Base-by-base conservation (phyloP, 208 protist species). In the Strigomonas culicis region DNA sequence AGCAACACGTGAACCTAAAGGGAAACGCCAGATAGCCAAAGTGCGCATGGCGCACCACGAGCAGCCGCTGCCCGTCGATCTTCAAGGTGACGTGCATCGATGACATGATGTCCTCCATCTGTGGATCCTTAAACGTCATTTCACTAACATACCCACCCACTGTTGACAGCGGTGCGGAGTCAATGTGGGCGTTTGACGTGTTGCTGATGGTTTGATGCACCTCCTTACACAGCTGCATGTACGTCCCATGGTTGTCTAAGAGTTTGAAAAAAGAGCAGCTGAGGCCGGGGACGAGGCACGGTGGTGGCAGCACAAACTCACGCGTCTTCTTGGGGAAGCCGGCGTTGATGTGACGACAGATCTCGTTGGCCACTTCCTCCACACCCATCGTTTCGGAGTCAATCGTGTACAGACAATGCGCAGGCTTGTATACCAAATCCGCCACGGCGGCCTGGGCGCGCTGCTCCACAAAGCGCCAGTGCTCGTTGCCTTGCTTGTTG, bases 21-120 rank as follows among this genome's bases (percentile, higher is more conserved):
- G 90, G 90, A 52, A 96, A 86, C 25, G 84, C 86, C 31, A 96
- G 72, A 43, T 82, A 86, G 21, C 86, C 86, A 25, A 80, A 83
- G 30, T 72, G 58, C 13, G 68, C 66, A 70, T 96, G 86, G 65
- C 84, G 80, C 8, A 92, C 82, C 11, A 96, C 53, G 7, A 96
- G 61, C 41, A 84, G 85, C 11, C 90, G 84, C 61, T 83, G 52
- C 0, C 90, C 90, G 66, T 96, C 90, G 17, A 82, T 79, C 63
- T 96, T 96, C 2, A 86, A 64, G 0, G 90, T 96, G 27, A 92
- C 90, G 51, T 80, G 75, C 62, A 86, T 80, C 25, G 74, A 67
- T 0, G 62, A 64, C 59, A 90, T 68, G 28, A 69, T 46, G 46
- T 59, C 62, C 52, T 62, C 66, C 39, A 72, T 73, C 2, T 72